Evolutionary conservation across 2,329 filamentous ascomycete species (phyloP).

Genomic region (Trichoderma atrobrunneum): DNA sequence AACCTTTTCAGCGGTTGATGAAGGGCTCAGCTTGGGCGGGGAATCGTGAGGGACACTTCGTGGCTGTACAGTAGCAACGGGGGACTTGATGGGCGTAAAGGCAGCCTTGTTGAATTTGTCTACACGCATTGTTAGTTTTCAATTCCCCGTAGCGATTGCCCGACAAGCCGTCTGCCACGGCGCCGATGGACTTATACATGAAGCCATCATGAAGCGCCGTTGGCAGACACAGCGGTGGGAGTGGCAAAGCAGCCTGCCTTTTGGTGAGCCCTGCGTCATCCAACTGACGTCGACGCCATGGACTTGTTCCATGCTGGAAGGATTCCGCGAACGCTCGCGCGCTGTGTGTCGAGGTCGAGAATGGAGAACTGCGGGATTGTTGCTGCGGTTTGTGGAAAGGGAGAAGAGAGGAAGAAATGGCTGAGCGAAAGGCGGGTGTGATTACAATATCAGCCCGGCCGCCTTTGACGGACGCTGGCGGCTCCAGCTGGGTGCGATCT

Average conservation of each 20-base stretch:
- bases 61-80: conserved; percentile 30
- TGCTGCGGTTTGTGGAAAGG: background rate
- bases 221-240: conserved; percentile 10
- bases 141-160: background rate
- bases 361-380: background rate
- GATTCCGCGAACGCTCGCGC: conserved; percentile 15
- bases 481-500: conserved; percentile 16
- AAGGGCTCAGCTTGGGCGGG: conserved; percentile 28
- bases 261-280: conserved; percentile 77
- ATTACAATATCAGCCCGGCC: conserved; percentile 7
- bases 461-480: conserved; percentile 6
- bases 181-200: background rate
- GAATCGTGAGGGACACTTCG: conserved; percentile 32
- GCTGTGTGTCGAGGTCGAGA: background rate
- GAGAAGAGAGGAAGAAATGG: background rate
- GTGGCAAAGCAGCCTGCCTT: conserved; percentile 57
- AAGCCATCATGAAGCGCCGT: background rate
- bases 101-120: conserved; percentile 34
- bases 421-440: conserved; percentile 11
- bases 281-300: conserved; percentile 85
- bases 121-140: conserved; percentile 17
- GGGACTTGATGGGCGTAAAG: conserved; percentile 28
- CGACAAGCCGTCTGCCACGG: background rate
- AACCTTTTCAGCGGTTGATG: conserved; percentile 25
- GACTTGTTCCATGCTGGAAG: conserved; percentile 69